phyloP scores from a whole-genome alignment of 2,329 filamentous ascomycete species.

The Teratosphaeria zuluensis region DNA sequence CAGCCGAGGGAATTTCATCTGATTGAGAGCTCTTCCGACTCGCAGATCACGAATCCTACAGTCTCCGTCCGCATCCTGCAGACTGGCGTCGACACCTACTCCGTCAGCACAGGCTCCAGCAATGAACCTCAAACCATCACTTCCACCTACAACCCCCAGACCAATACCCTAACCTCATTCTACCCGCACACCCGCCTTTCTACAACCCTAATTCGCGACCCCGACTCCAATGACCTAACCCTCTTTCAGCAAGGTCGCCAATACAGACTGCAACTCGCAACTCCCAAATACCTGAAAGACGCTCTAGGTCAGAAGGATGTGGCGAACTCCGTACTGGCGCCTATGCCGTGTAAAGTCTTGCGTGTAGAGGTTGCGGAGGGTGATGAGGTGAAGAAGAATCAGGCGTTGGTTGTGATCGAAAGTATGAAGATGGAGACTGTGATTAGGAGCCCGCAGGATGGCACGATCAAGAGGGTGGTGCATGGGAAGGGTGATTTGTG shows the following conservation, averaged over 20 bases:
- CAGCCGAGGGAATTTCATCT: constrained; percentile 55
- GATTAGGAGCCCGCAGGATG: constrained; percentile 41
- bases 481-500: constrained; percentile 37
- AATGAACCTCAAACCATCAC: constrained; percentile 27
- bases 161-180: constrained; percentile 57
- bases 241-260: constrained; percentile 64
- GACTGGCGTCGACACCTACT: constrained; percentile 39
- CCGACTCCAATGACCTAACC: constrained; percentile 47
- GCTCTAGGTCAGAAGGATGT: constrained; percentile 74
- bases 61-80: constrained; percentile 41
- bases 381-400: constrained; percentile 71
- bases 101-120: constrained; percentile 31
- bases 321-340: constrained; percentile 73
- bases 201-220: constrained; percentile 62
- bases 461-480: constrained; percentile 38
- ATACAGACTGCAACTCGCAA: constrained; percentile 45
- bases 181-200: constrained; percentile 73
- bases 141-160: constrained; percentile 35
- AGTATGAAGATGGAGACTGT: constrained; percentile 51
- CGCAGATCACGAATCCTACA: constrained; percentile 27
- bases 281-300: constrained; percentile 76
- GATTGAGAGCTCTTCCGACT: constrained; percentile 36
- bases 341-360: constrained; percentile 96
- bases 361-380: constrained; percentile 81
- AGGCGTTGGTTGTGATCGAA: constrained; percentile 65